phyloP scores from a whole-genome alignment of 352 stramenopile species.

The Phytophthora ohioensis region DNA sequence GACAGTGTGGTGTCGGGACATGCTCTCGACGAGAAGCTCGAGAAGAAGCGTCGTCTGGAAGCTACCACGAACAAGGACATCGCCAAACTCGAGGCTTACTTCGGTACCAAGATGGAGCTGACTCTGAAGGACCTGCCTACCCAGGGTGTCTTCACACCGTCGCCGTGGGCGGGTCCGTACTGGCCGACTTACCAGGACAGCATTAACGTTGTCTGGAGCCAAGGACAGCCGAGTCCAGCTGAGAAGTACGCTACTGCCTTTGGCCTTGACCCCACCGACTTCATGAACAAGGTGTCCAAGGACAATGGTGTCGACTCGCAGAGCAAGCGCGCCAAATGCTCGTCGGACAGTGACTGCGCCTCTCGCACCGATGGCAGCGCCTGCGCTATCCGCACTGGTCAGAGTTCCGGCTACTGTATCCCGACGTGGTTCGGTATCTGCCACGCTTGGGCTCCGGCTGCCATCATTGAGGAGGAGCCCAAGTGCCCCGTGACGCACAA shows the following conservation, averaged over 20 bases:
- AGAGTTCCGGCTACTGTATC: constrained; percentile 51
- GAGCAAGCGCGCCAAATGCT: constrained; percentile 24
- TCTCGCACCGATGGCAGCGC: constrained; percentile 19
- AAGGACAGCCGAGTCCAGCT: constrained; percentile 28
- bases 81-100: constrained; percentile 36
- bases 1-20: neutral
- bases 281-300: constrained; percentile 43
- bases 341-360: constrained; percentile 29
- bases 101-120: constrained; percentile 33
- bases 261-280: constrained; percentile 35
- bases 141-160: constrained; percentile 15
- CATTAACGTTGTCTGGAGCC: constrained; percentile 55
- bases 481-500: constrained; percentile 49
- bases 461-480: constrained; percentile 50
- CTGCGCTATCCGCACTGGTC: constrained; percentile 39
- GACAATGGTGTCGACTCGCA: constrained; percentile 37
- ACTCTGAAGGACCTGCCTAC: constrained; percentile 32
- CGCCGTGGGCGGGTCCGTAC: constrained; percentile 61
- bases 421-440: constrained; percentile 56
- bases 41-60: constrained; percentile 20
- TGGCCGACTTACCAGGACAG: constrained; percentile 66
- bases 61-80: constrained; percentile 30
- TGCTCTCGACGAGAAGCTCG: constrained; percentile 18
- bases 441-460: constrained; percentile 49
- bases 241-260: constrained; percentile 63